Evolutionary conservation across 2,329 filamentous ascomycete genomes (phyloP), one percentile per base, ranked within the genome.

Genomic region (Cercospora sp.): DNA sequence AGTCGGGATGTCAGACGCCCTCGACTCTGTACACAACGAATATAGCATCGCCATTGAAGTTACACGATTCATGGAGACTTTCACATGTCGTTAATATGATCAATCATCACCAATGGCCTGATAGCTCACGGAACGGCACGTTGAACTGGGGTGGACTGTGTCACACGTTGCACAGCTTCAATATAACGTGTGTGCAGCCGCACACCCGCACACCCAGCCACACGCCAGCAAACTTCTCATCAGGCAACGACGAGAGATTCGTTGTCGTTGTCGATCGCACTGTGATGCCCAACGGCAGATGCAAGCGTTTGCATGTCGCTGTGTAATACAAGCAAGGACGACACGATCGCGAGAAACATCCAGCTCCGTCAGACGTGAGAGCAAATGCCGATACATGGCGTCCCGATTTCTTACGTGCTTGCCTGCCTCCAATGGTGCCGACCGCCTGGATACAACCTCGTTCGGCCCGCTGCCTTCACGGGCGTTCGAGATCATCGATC

Each of bases 261-360:
- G 43, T 49, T 12, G 45, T 18, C 43, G 43, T 49, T 12, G 45
- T 24, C 21, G 45, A 49, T 24, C 18, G 18, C 45, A 24, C 18
- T 49, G 45, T 49, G 45, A 49, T 49, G 18, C 45, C 2, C 45
- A 49, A 24, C 45, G 24, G 45, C 45, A 49, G 1, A 49, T 49
- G 45, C 45, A 18, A 12, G 45, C 45, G 45, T 21, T 18, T 4
- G 18, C 21, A 24, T 49, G 45, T 18, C 45, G n/a, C 45, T 49
- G 45, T 49, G 45, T 49, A 49, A 49, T 49, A 49, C 45, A 49
- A 49, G 45, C 45, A 49, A 49, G 45, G 45, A 49, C 45, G 45
- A 49, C 45, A 24, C 45, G 21, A 24, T 49, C 45, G 18, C 45
- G 43, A 49, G 2, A 49, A 49, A 49, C 12, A 10, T 49, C 45